A percentile compares a stretch with the other conserved stretches of the same genome.
These are phyloP conservation scores for Chenopodium suecicum DNA, from an alignment of 148 eudicot genomes.

Conservation along the genomic window DNA sequence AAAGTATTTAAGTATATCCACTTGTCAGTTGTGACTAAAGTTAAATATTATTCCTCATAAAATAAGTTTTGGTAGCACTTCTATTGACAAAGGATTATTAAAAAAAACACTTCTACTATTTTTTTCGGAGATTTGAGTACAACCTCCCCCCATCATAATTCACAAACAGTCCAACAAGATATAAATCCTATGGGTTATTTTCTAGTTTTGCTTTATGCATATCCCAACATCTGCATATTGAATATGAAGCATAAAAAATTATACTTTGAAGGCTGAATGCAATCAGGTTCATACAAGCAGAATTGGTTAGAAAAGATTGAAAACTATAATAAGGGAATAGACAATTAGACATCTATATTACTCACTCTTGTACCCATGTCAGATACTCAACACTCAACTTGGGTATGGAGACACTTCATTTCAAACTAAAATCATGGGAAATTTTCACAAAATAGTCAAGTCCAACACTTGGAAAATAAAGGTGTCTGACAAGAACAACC, in stretches of 20 bases:
- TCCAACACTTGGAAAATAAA: not conserved
- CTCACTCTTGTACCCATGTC: not conserved
- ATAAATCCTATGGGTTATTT: not conserved
- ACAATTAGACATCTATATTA: not conserved
- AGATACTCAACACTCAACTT: not conserved
- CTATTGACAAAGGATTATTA: not conserved
- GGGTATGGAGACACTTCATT: not conserved
- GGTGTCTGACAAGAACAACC: not conserved
- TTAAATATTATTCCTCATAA: not conserved
- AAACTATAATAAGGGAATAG: not conserved
- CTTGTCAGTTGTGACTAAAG: not conserved
- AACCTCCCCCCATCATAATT: not conserved
- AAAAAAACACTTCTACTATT: too few relatives aligned
- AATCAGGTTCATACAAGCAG: not conserved
- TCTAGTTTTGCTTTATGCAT: not conserved
- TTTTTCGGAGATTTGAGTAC: not conserved
- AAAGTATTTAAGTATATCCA: not conserved
- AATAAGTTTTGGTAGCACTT: too few relatives aligned
- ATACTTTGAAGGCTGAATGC: not conserved
- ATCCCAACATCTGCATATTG: not conserved
- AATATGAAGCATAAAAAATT: constrained; percentile 5
- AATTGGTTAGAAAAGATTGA: not conserved
- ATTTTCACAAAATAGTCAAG: not conserved
- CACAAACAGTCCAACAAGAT: not conserved
- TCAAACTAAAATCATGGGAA: not conserved